These are phyloP conservation scores for Inosperma sp. DNA, from an alignment of 768 basidiomycete species.

Conservation along the genomic window DNA sequence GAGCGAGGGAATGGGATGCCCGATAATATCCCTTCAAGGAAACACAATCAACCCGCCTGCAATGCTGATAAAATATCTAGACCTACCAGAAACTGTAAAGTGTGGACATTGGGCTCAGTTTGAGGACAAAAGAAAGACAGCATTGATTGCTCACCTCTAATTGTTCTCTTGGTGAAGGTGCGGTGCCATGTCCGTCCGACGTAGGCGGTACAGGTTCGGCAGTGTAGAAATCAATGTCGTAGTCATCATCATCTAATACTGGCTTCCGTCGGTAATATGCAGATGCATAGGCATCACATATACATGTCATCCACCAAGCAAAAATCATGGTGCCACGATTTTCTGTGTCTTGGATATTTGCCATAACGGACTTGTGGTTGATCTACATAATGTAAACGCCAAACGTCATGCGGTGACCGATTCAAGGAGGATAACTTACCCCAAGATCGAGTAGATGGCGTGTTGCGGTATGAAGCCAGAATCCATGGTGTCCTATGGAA, in stretches of 20 bases:
- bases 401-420: neutral
- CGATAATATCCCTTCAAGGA: conserved; percentile 69
- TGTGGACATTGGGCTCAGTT: neutral
- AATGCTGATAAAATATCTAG: conserved; percentile 9
- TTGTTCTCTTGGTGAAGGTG: conserved; percentile 71
- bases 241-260: conserved; percentile 82
- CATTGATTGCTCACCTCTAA: conserved; percentile 52
- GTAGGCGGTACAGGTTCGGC: conserved; percentile 55
- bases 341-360: conserved; percentile 68
- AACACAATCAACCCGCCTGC: conserved; percentile 15
- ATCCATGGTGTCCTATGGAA: conserved; percentile 70
- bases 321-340: conserved; percentile 82
- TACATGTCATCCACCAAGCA: conserved; percentile 91
- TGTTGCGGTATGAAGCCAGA: conserved; percentile 77
- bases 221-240: conserved; percentile 85
- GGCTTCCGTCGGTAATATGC: conserved; percentile 85
- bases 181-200: conserved; percentile 36
- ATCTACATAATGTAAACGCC: conserved; percentile 43
- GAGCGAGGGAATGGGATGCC: conserved; percentile 78
- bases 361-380: conserved; percentile 77
- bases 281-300: conserved; percentile 78
- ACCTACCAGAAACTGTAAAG: conserved; percentile 61
- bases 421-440: conserved; percentile 36
- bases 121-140: neutral
- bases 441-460: conserved; percentile 75